Conservation (phyloP, 371 early-diverging fungal species). For the Smittium mucronatum region DNA sequence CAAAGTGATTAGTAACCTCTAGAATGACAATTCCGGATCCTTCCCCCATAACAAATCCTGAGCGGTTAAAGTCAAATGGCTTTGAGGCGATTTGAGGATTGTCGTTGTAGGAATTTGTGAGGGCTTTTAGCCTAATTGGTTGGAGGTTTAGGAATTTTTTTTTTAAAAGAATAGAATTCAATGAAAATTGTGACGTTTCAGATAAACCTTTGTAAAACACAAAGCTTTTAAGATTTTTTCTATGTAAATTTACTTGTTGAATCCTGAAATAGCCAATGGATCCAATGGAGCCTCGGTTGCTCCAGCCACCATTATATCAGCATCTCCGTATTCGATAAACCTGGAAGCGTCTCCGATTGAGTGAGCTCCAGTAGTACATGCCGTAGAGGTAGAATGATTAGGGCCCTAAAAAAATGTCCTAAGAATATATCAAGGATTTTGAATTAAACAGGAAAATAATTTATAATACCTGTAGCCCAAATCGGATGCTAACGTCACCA, state of each 20-base stretch:
- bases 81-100: slow-evolving; percentile 62
- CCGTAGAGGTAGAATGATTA: slow-evolving; percentile 81
- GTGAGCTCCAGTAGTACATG: slow-evolving; percentile 93
- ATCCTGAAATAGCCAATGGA: slow-evolving; percentile 80
- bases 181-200: neutral
- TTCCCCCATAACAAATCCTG: slow-evolving; percentile 92
- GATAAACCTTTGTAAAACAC: neutral
- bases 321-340: slow-evolving; percentile 82
- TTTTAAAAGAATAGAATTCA: too few relatives aligned
- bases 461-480: slow-evolving; percentile 53
- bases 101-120: slow-evolving; percentile 65
- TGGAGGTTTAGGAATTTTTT: too few relatives aligned
- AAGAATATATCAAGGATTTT: neutral
- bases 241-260: slow-evolving; percentile 43
- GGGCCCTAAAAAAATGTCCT: slow-evolving; percentile 50
- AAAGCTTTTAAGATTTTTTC: neutral
- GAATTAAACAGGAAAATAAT: neutral
- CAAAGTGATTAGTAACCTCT: slow-evolving; percentile 25
- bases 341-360: slow-evolving; percentile 86
- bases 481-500: slow-evolving; percentile 78
- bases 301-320: slow-evolving; percentile 94
- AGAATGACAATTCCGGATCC: slow-evolving; percentile 85
- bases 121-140: slow-evolving; percentile 54
- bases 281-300: slow-evolving; percentile 77
- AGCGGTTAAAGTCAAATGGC: slow-evolving; percentile 76